Evolutionary conservation across 1,139 yeast genomes (phyloP), one percentile per base, ranked within the genome.

Genomic region (Hansenula lynferdii): DNA sequence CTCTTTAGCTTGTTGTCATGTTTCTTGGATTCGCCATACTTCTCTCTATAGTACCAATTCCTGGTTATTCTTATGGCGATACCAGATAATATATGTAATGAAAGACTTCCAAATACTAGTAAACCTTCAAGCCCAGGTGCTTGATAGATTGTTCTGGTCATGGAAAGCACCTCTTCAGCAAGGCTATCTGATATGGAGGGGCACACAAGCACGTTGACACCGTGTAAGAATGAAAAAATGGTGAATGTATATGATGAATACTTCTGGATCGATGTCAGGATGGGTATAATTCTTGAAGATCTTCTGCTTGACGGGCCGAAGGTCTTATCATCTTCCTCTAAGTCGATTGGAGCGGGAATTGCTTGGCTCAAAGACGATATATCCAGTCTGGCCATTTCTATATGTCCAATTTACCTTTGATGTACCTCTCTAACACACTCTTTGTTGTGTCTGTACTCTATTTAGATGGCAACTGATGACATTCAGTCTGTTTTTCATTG

Each of bases 71-170:
- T 61, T n/a, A 78, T 47, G 0, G 60, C 50, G 1, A 79, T 42
- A 0, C 94, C 94, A 27, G 80, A 58, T 1, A 63, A 31, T 1
- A 83, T 63, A 52, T 85, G 95, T 3, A 62, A 50, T 0, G 62
- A 54, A 2, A 69, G 59, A 0, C 80, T 62, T 0, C 77, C 80
- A 37, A 70, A 59, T 0, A 80, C 71, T 20, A 73, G 50, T 1
- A 67, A 39, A 8, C 61, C 57, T 53, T 83, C 92, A 15, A 77
- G 59, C 2, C 62, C 48, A 0, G 80, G 71, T 3, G 69, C 58
- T 40, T 78, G 85, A 56, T 84, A 85, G 0, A 85, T 54, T 9
- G 79, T 72, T 34, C 89, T 64, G 1, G 81, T 76, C 61, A 80
- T 65, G 43, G 79, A 76, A 42, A 85, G 66, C 14, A 80, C 54